Evolutionary conservation across 2,329 filamentous ascomycete species (phyloP).

Genomic region (Stachybotrys chartarum): DNA sequence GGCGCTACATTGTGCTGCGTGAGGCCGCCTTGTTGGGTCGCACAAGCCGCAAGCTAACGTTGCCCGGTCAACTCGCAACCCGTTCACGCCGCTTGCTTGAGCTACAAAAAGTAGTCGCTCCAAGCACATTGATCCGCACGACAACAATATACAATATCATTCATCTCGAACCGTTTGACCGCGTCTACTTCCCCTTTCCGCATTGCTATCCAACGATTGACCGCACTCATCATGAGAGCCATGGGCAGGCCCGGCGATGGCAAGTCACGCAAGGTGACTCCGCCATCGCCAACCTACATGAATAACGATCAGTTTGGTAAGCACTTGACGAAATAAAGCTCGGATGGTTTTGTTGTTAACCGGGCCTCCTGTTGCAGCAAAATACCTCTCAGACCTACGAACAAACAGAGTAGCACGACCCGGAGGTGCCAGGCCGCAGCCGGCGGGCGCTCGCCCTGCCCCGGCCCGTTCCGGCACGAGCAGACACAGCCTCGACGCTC

Average conservation of each 20-base stretch:
- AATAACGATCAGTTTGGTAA: constrained; percentile 60
- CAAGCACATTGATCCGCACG: not conserved
- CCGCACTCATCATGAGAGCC: constrained; percentile 15
- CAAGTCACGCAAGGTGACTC: constrained; percentile 47
- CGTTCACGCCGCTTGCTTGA: not conserved
- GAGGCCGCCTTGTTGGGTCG: not conserved
- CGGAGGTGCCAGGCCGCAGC: constrained; percentile 62
- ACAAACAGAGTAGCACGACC: constrained; percentile 60
- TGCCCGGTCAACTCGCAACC: not conserved
- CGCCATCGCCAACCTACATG: constrained; percentile 59
- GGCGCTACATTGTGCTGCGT: not conserved
- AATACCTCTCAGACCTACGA: constrained; percentile 65
- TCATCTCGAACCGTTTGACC: not conserved
- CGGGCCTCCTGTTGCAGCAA: constrained; percentile 36
- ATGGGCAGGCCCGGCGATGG: constrained; percentile 24
- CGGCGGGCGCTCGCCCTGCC: constrained; percentile 26
- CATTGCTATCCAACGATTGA: not conserved
- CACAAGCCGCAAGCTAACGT: not conserved
- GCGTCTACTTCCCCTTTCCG: not conserved
- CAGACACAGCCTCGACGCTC: constrained; percentile 22
- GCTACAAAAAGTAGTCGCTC: not conserved
- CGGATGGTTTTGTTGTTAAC: not conserved
- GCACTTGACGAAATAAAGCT: constrained; percentile 2
- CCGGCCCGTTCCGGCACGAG: constrained; percentile 23
- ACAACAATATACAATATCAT: not conserved